Base-by-base conservation (phyloP, 257 asterid species). In the Nyctanthes arbortristis region DNA sequence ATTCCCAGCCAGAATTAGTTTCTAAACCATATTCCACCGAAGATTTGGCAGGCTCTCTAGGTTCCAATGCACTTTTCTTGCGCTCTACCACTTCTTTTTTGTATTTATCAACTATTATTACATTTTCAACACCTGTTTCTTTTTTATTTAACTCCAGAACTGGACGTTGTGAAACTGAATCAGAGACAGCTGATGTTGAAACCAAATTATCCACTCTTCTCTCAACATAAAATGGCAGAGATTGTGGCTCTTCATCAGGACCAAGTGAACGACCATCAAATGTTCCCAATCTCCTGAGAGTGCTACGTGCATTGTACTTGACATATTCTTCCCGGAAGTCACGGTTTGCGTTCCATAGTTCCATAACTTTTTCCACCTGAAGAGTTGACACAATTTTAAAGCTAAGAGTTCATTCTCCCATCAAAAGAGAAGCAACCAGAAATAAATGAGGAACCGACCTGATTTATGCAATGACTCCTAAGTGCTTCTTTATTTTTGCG, bases 251-350 rank as follows among this genome's bases (percentile, higher is more conserved):
- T 85, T 94, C 99, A 34, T 88, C 82, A 43, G 97, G 95, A 55
- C 93, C 95, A 54, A 91, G 97, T 45, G 90, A 68, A 62, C 97
- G 96, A 68, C 97, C 95, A 68, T 94, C 99, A 72, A 86, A 78
- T 39, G 97, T 89, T 59, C 97, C 97, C 13, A 94, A 78, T 88
- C 96, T 88, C 85, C 89, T 69, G 54, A 85, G 39, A 3, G 90
- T 89, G 71, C 97, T 91, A 78, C 87, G 81, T 71, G 69, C 67
- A 67, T 91, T 94, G 80, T 75, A 82, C 72, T 74, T 78, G 67
- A 75, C 68, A 60, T 94, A 94, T 24, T 91, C 96, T 61, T 78
- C 68, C 13, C 96, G 89, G 75, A 94, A 94, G 68, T 85, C 95
- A 2, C 61, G 79, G 25, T 82, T 73, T 10, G 76, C 76, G 75